Conservation (phyloP, 306 rosid species). For the Styphnolobium japonicum region DNA sequence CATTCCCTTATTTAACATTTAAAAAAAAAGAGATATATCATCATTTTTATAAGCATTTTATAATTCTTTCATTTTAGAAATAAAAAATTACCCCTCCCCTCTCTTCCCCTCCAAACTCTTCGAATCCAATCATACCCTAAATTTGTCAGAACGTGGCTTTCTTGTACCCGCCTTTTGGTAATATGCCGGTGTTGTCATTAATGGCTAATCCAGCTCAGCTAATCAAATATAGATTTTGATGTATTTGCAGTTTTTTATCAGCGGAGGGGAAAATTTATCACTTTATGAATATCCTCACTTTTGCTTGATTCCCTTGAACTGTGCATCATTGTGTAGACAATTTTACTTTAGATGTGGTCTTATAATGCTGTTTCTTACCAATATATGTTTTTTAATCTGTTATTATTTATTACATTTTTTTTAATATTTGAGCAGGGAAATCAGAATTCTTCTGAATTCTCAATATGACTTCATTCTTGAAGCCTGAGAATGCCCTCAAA, state of each 20-base stretch:
- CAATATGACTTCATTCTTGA: slow-evolving; percentile 40
- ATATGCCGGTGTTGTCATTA: neutral
- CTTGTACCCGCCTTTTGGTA: neutral
- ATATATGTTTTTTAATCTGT: neutral
- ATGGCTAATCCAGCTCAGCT: neutral
- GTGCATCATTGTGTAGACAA: neutral
- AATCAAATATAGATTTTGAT: neutral
- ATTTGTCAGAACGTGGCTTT: neutral
- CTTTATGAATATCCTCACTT: neutral
- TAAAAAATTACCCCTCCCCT: too few species aligned
- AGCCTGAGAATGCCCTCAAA: slow-evolving; percentile 51
- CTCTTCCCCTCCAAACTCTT: too few species aligned
- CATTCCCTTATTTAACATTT: too few species aligned
- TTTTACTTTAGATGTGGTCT: neutral
- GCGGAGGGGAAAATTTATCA: neutral
- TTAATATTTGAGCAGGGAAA: neutral
- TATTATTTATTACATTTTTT: neutral
- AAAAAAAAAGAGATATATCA: too few species aligned
- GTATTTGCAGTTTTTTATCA: neutral
- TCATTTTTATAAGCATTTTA: too few species aligned
- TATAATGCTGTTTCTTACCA: neutral
- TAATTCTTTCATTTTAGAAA: too few species aligned
- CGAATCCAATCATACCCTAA: too few species aligned
- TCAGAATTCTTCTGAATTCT: neutral
- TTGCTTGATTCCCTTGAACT: neutral